phyloP scores from a whole-genome alignment of 441 rosid genomes.

The Gossypium lobatum region DNA sequence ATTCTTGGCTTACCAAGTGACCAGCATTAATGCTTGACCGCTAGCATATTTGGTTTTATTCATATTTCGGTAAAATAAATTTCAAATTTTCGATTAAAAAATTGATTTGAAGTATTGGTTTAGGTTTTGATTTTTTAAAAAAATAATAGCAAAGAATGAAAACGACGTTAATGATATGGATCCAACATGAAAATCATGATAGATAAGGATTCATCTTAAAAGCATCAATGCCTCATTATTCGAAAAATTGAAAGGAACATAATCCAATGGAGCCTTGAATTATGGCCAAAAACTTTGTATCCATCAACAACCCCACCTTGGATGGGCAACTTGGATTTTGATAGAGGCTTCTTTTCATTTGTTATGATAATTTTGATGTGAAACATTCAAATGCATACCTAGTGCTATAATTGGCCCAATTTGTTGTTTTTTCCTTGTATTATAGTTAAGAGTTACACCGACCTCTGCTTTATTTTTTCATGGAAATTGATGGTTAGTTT shows the following conservation, averaged over 20 bases:
- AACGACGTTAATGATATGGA: neutral
- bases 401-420: neutral
- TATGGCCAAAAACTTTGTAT: slow-evolving; percentile 18
- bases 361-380: slow-evolving; percentile 8
- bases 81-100: neutral
- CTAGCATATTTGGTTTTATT: too few relatives aligned
- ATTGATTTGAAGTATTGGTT: neutral
- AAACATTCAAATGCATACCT: neutral
- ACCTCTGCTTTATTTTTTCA: neutral
- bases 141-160: neutral
- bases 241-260: neutral
- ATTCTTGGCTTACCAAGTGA: too few relatives aligned
- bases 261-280: slow-evolving; percentile 14
- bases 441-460: neutral
- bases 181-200: slow-evolving; percentile 9
- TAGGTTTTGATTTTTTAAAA: neutral
- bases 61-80: neutral
- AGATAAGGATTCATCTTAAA: neutral
- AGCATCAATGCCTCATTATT: slow-evolving; percentile 11
- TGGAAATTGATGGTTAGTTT: neutral
- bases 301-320: slow-evolving; percentile 12
- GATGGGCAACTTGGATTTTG: neutral
- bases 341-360: slow-evolving; percentile 9
- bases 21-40: too few relatives aligned
- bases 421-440: slow-evolving; percentile 15